Evolutionary conservation across 1,139 yeast species (phyloP).

Genomic region (Yamadazyma songkhlaensis): DNA sequence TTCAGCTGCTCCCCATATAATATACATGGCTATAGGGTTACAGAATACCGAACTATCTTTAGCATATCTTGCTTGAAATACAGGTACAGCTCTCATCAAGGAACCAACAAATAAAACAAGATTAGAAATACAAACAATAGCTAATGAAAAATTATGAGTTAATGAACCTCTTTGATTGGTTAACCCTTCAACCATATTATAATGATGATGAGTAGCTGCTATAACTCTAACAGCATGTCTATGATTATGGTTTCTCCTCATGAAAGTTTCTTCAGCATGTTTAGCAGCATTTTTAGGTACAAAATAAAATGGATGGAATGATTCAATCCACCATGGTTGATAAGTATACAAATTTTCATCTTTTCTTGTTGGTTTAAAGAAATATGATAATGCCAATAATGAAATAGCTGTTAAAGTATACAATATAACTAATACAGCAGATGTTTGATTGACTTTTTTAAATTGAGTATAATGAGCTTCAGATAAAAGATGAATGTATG

Average conservation of each 20-base stretch:
- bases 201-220: slow-evolving; percentile 45
- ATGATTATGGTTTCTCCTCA: slow-evolving; percentile 47
- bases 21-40: slow-evolving; percentile 58
- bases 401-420: slow-evolving; percentile 55
- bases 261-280: slow-evolving; percentile 51
- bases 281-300: slow-evolving; percentile 47
- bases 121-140: slow-evolving; percentile 51
- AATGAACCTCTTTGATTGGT: slow-evolving; percentile 44
- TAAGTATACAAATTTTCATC: slow-evolving; percentile 57
- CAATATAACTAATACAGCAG: slow-evolving; percentile 54
- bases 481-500: slow-evolving; percentile 58
- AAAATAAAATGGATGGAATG: slow-evolving; percentile 54
- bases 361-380: slow-evolving; percentile 53
- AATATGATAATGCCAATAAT: slow-evolving; percentile 51
- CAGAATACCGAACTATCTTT: slow-evolving; percentile 21
- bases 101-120: slow-evolving; percentile 55
- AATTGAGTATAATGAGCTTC: slow-evolving; percentile 46
- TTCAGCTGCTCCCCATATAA: slow-evolving; percentile 63
- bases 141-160: slow-evolving; percentile 48
- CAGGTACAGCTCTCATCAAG: slow-evolving; percentile 54
- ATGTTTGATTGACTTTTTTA: slow-evolving; percentile 55
- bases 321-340: slow-evolving; percentile 81
- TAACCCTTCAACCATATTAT: slow-evolving; percentile 43
- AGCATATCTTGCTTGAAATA: slow-evolving; percentile 39
- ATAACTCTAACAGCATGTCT: slow-evolving; percentile 51